phyloP scores from a whole-genome alignment of 2,329 filamentous ascomycete species.

The Pseudogymnoascus sp. region DNA sequence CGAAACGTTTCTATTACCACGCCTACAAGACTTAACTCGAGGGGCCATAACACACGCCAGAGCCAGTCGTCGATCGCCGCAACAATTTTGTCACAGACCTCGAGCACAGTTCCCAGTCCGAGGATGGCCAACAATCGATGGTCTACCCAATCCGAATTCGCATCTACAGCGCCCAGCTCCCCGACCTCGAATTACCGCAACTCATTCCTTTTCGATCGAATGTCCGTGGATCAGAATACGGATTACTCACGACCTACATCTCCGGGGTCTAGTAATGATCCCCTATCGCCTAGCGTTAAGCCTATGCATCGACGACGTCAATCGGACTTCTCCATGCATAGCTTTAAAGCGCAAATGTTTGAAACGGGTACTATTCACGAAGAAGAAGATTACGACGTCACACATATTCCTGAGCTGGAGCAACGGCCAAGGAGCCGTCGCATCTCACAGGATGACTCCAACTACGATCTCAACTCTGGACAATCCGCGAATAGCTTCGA shows the following conservation, averaged over 20 bases:
- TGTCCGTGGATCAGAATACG: slow-evolving; percentile 46
- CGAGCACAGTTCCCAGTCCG: slow-evolving; percentile 44
- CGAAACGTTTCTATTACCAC: slow-evolving; percentile 52
- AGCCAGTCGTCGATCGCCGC: slow-evolving; percentile 33
- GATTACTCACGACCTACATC: slow-evolving; percentile 72
- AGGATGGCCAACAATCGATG: slow-evolving; percentile 46
- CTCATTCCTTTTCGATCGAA: slow-evolving; percentile 70
- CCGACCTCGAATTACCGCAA: slow-evolving; percentile 65
- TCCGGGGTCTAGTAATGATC: slow-evolving; percentile 65
- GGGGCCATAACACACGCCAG: slow-evolving; percentile 34
- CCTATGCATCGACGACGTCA: slow-evolving; percentile 44
- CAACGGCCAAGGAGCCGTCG: slow-evolving; percentile 4
- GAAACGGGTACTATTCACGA: slow-evolving; percentile 23
- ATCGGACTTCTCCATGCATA: slow-evolving; percentile 44
- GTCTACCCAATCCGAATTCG: slow-evolving; percentile 58
- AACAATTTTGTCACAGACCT: slow-evolving; percentile 34
- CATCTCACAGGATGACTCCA: slow-evolving; percentile 13
- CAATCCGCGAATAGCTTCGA: slow-evolving; percentile 24
- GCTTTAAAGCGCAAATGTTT: slow-evolving; percentile 2
- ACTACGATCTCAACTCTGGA: slow-evolving; percentile 11
- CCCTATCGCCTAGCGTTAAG: slow-evolving; percentile 53
- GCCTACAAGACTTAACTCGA: slow-evolving; percentile 30
- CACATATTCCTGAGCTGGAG: slow-evolving; percentile 21
- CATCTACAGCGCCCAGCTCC: slow-evolving; percentile 72
- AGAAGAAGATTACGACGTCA: slow-evolving; percentile 28